Conservation (phyloP, 2,329 filamentous ascomycete species). For the Xylariales sp. region DNA sequence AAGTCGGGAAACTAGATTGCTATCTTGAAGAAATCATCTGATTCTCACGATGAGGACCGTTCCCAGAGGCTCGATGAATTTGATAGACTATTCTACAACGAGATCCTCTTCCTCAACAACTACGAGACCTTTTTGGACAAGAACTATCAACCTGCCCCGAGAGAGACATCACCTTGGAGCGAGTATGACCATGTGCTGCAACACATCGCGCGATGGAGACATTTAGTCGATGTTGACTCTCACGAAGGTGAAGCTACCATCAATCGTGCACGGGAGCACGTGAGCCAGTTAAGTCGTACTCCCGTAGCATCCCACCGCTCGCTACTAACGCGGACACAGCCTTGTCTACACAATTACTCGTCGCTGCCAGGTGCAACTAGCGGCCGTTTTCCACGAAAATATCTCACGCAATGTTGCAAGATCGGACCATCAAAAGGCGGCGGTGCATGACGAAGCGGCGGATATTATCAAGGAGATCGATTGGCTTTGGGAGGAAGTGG, state of each 20-base stretch:
- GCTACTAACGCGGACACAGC: slow-evolving; percentile 26
- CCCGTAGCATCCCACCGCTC: background rate
- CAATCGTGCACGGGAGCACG: slow-evolving; percentile 42
- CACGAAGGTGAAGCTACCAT: slow-evolving; percentile 27
- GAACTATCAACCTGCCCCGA: background rate
- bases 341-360: slow-evolving; percentile 36
- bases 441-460: slow-evolving; percentile 24
- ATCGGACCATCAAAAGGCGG: slow-evolving; percentile 25
- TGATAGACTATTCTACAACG: slow-evolving; percentile 5
- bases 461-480: slow-evolving; percentile 48
- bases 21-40: slow-evolving; percentile 13
- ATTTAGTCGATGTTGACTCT: slow-evolving; percentile 16
- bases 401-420: background rate
- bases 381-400: slow-evolving; percentile 31
- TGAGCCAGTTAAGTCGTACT: slow-evolving; percentile 44
- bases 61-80: slow-evolving; percentile 13
- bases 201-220: slow-evolving; percentile 32
- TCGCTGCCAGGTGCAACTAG: slow-evolving; percentile 31
- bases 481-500: slow-evolving; percentile 51
- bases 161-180: slow-evolving; percentile 16
- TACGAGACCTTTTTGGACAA: slow-evolving; percentile 9
- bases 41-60: slow-evolving; percentile 7
- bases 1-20: slow-evolving; percentile 21
- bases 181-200: slow-evolving; percentile 33
- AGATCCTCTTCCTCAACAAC: slow-evolving; percentile 23